Conservation (phyloP, 495 filamentous ascomycete species). For the Choiromyces venosus region DNA sequence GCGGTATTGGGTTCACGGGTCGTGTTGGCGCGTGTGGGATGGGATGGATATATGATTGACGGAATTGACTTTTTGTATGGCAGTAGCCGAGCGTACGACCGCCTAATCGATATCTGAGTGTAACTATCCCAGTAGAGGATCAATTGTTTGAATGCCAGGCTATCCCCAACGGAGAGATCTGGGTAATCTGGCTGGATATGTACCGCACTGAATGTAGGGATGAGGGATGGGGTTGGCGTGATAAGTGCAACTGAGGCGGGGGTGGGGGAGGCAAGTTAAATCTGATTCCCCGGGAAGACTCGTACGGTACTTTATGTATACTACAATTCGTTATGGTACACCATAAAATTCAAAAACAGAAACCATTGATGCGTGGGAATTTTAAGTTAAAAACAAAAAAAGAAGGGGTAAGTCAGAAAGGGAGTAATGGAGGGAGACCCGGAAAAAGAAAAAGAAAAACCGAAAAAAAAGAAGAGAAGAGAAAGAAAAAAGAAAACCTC, state of each 20-base stretch:
- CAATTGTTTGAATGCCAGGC: constrained; percentile 25
- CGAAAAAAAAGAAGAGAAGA: constrained; percentile 6
- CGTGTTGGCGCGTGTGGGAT: constrained; percentile 33
- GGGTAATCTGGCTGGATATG: constrained; percentile 26
- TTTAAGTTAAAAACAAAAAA: neutral
- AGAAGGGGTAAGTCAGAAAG: neutral
- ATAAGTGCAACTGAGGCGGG: constrained; percentile 20
- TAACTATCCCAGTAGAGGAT: constrained; percentile 36
- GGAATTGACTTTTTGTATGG: constrained; percentile 25
- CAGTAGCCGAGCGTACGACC: constrained; percentile 35
- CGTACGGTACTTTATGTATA: neutral
- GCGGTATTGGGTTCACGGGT: constrained; percentile 39
- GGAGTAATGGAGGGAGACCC: neutral
- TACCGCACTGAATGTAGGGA: constrained; percentile 14
- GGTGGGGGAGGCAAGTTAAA: constrained; percentile 23
- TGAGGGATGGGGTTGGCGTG: constrained; percentile 26
- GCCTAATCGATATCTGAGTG: constrained; percentile 35
- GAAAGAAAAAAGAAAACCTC: constrained; percentile 27
- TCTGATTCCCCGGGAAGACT: constrained; percentile 11
- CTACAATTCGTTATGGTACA: neutral
- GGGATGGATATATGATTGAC: constrained; percentile 32
- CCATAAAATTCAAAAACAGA: neutral
- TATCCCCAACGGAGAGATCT: constrained; percentile 25
- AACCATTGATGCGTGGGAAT: neutral
- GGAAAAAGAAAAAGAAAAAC: constrained; percentile 1